Evolutionary conservation across 1,284 basidiomycete genomes (phyloP), one percentile per base, ranked within the genome.

Genomic region (Phellopilus nigrolimitatus): DNA sequence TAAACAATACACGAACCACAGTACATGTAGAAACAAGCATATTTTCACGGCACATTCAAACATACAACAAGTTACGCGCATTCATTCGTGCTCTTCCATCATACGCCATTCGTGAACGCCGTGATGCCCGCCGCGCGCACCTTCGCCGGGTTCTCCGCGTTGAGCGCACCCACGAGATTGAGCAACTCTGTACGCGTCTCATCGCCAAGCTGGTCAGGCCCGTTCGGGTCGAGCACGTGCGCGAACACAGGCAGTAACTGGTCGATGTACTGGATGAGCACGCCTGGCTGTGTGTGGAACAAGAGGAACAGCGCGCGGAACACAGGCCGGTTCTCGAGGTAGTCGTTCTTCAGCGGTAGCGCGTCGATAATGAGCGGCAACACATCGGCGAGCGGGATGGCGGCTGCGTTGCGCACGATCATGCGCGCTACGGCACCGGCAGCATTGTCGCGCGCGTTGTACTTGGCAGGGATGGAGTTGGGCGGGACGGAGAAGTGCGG

Each of bases 381-480:
- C 39, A 95, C 92, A 67, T 91, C 86, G 53, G 95, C 92, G 39
- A 99, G 79, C 19, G 97, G 97, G 21, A 99, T 71, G 3, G 88
- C 91, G 4, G 75, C 68, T 4, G 80, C 72, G 68, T 94, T 95
- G 67, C 89, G 90, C 61, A 84, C 68, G 62, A 99, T 87, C 71
- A 99, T 80, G 25, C 97, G 85, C 3, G 84, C 83, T 49, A 99
- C 86, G 43, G 94, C 92, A 49, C 97, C 97, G 25, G 88, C 82
- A 9, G 97, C 97, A 66, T 99, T 99, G 70, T 99, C 97, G 55
- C 88, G 87, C 15, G 95, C 94, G 61, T 94, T 95, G 58, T 89
- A 71, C 41, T 78, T 76, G 8, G 89, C 71, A 4, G 82, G 68
- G 27, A 81, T 71, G 5, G 83, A 66, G 53, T 84, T 79, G 8